Evolutionary conservation across 768 basidiomycete species (phyloP).

Genomic region (Pisolithus orientalis): DNA sequence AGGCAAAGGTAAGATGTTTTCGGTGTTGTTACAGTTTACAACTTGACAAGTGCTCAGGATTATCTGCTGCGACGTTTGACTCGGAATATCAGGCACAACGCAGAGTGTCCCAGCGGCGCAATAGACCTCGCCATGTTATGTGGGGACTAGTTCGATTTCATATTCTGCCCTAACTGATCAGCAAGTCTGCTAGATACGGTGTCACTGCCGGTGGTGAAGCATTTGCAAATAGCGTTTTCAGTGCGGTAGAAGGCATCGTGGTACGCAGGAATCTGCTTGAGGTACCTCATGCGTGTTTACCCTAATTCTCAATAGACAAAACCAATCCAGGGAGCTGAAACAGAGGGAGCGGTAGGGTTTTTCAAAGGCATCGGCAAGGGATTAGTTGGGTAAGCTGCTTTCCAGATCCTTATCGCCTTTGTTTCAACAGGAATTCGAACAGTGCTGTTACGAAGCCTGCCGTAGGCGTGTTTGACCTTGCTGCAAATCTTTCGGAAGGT

Average conservation of each 20-base stretch:
- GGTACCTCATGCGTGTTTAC: neutral
- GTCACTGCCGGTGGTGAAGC: slow-evolving; percentile 93
- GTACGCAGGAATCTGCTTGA: slow-evolving; percentile 36
- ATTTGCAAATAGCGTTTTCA: slow-evolving; percentile 87
- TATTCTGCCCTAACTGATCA: neutral
- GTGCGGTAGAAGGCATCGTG: slow-evolving; percentile 93
- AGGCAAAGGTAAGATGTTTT: slow-evolving; percentile 66
- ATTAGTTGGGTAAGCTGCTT: slow-evolving; percentile 67
- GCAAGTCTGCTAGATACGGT: slow-evolving; percentile 61
- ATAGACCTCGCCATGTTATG: slow-evolving; percentile 95
- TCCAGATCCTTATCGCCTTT: neutral
- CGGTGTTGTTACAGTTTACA: neutral
- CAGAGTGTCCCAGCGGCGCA: slow-evolving; percentile 83
- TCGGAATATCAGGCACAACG: slow-evolving; percentile 90
- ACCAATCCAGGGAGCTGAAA: slow-evolving; percentile 94
- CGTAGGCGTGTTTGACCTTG: slow-evolving; percentile 93
- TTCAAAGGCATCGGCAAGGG: slow-evolving; percentile 98
- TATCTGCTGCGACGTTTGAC: slow-evolving; percentile 96
- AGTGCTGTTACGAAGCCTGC: slow-evolving; percentile 95
- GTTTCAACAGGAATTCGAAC: slow-evolving; percentile 1
- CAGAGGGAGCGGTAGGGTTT: slow-evolving; percentile 91
- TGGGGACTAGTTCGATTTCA: slow-evolving; percentile 29
- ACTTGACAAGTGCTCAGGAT: slow-evolving; percentile 41
- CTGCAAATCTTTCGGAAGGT: slow-evolving; percentile 93
- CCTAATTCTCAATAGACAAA: slow-evolving; percentile 58